phyloP scores from a whole-genome alignment of 1,284 basidiomycete species.

The Ustilago shanxiensis region DNA sequence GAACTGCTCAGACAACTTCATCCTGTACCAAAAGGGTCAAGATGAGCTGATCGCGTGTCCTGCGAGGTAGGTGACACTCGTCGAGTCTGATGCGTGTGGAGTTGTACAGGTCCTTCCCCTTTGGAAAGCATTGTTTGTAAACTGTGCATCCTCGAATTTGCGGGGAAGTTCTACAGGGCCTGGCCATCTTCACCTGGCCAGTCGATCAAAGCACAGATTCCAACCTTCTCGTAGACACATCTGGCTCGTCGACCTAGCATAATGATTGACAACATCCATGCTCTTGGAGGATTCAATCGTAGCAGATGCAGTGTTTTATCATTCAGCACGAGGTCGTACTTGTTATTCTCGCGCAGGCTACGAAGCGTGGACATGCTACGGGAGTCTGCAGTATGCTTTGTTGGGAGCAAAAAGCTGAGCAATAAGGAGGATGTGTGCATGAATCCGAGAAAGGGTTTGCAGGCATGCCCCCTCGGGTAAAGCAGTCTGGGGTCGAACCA shows the following conservation, averaged over 20 bases:
- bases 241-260: not conserved
- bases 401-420: not conserved
- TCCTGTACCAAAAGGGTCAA: no score
- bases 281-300: not conserved
- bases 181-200: not conserved
- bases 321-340: not conserved
- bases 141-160: not conserved
- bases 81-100: not conserved
- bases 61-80: not conserved
- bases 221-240: not conserved
- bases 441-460: not conserved
- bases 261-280: not conserved
- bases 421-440: not conserved
- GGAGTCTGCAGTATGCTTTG: not conserved
- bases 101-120: not conserved
- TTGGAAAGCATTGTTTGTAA: not conserved
- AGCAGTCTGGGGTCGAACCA: constrained; percentile 1
- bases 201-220: not conserved
- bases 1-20: no score
- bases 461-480: constrained; percentile 11
- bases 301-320: not conserved
- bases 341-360: not conserved
- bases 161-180: constrained; percentile 3
- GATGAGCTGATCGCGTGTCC: constrained; percentile 13
- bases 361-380: not conserved